Evolutionary conservation across 805 yeast genomes (phyloP).

Genomic region (Metschnikowia hibisci): DNA sequence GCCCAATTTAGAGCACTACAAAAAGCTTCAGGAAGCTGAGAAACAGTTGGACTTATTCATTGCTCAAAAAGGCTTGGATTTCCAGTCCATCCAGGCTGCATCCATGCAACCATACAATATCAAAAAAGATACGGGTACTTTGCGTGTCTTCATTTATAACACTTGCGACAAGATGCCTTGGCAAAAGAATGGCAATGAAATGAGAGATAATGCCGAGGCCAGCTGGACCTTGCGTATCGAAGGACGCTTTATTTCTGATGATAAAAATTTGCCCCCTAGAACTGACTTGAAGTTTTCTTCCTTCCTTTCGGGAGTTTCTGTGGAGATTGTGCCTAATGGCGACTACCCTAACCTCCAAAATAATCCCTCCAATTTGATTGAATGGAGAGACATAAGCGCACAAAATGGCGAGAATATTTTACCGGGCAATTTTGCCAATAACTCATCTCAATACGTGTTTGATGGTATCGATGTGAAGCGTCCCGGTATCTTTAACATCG

Average conservation of each 20-base stretch:
- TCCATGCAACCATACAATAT: slow-evolving; percentile 35
- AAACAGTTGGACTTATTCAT: slow-evolving; percentile 73
- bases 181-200: slow-evolving; percentile 40
- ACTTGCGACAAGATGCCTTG: slow-evolving; percentile 86
- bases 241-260: slow-evolving; percentile 61
- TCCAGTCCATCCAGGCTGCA: slow-evolving; percentile 60
- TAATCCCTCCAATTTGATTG: slow-evolving; percentile 50
- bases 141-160: slow-evolving; percentile 80
- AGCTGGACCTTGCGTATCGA: slow-evolving; percentile 86
- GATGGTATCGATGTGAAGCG: slow-evolving; percentile 90
- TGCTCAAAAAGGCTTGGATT: slow-evolving; percentile 78
- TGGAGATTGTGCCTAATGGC: slow-evolving; percentile 57
- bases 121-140: slow-evolving; percentile 49
- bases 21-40: slow-evolving; percentile 76
- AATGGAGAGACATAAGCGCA: slow-evolving; percentile 78
- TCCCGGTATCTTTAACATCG: slow-evolving; percentile 54
- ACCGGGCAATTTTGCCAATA: slow-evolving; percentile 21
- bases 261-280: slow-evolving; percentile 6
- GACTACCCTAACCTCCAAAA: slow-evolving; percentile 34
- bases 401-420: slow-evolving; percentile 11
- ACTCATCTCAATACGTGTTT: slow-evolving; percentile 38
- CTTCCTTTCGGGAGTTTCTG: slow-evolving; percentile 77
- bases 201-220: slow-evolving; percentile 33
- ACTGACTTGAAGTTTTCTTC: slow-evolving; percentile 30
- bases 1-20: slow-evolving; percentile 71